These are phyloP conservation scores for Rhynchosporium secalis DNA, from an alignment of 2,329 filamentous ascomycete species.

Conservation along the genomic window DNA sequence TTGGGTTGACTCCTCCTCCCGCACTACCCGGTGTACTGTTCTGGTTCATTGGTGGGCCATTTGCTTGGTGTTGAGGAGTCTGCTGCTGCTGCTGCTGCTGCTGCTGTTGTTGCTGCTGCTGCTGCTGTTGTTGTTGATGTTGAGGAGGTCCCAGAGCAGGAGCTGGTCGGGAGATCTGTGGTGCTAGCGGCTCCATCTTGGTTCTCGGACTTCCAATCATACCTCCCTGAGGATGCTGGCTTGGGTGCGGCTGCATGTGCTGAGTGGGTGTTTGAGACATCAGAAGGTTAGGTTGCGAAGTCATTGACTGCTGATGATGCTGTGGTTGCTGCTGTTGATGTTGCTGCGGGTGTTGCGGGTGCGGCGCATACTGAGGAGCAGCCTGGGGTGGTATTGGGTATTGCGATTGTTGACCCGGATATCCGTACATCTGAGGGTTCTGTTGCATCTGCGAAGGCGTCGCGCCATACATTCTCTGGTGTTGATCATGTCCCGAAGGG, in stretches of 20 bases:
- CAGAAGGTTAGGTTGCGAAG: conserved; percentile 65
- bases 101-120: not conserved
- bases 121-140: conserved; percentile 12
- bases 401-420: conserved; percentile 51
- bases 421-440: conserved; percentile 74
- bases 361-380: conserved; percentile 60
- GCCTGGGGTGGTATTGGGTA: conserved; percentile 68
- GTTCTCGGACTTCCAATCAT: conserved; percentile 63
- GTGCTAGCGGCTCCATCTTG: conserved; percentile 63
- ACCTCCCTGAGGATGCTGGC: conserved; percentile 54
- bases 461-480: conserved; percentile 76
- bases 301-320: conserved; percentile 56
- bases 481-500: conserved; percentile 83
- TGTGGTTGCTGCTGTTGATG: conserved; percentile 30
- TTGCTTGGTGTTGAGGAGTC: conserved; percentile 32
- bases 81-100: too few relatives aligned
- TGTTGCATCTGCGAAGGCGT: conserved; percentile 76
- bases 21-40: conserved; percentile 43
- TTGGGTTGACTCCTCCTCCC: conserved; percentile 71
- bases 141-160: conserved; percentile 49
- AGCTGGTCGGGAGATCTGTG: conserved; percentile 62
- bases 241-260: conserved; percentile 60
- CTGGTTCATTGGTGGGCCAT: conserved; percentile 47
- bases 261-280: conserved; percentile 60
- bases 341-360: conserved; percentile 40